Conservation (phyloP, 345 rosid species). For the Dovyalis caffra region DNA sequence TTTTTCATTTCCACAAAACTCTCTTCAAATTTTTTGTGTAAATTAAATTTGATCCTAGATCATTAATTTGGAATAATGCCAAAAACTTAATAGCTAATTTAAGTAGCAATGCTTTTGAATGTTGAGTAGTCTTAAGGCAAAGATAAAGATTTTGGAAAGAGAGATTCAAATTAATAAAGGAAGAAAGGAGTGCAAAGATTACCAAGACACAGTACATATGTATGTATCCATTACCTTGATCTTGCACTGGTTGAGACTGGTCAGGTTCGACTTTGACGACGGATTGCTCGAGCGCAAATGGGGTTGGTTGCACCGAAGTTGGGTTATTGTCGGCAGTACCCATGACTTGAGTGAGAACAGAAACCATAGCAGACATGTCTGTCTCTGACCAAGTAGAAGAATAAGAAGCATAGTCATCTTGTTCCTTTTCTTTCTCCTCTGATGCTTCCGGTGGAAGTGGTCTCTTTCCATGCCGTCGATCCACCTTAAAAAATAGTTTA, state of each 20-base stretch:
- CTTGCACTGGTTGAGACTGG: conserved; percentile 9
- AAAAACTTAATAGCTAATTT: neutral
- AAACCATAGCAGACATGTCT: conserved; percentile 83
- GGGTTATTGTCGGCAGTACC: conserved; percentile 23
- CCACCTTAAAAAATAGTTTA: conserved; percentile 30
- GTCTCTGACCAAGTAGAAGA: conserved; percentile 54
- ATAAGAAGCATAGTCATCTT: conserved; percentile 21
- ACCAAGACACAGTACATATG: too few species aligned
- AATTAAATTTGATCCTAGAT: neutral
- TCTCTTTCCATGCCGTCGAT: conserved; percentile 71
- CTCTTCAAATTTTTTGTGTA: neutral
- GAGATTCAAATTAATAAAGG: neutral
- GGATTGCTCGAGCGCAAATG: neutral
- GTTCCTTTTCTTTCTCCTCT: conserved; percentile 38
- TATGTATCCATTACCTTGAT: conserved; percentile 15
- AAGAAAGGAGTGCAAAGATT: too few species aligned
- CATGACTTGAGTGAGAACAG: conserved; percentile 63
- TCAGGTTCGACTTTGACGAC: conserved; percentile 8
- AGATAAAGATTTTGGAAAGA: neutral
- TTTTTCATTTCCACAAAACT: neutral
- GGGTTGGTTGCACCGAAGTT: conserved; percentile 17
- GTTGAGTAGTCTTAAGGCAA: neutral
- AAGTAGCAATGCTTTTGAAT: too few species aligned
- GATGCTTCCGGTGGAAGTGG: conserved; percentile 64
- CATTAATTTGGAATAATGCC: neutral